These are phyloP conservation scores for Dipodascopsis uninucleata DNA, from an alignment of 805 yeast genomes.

Conservation along the genomic window DNA sequence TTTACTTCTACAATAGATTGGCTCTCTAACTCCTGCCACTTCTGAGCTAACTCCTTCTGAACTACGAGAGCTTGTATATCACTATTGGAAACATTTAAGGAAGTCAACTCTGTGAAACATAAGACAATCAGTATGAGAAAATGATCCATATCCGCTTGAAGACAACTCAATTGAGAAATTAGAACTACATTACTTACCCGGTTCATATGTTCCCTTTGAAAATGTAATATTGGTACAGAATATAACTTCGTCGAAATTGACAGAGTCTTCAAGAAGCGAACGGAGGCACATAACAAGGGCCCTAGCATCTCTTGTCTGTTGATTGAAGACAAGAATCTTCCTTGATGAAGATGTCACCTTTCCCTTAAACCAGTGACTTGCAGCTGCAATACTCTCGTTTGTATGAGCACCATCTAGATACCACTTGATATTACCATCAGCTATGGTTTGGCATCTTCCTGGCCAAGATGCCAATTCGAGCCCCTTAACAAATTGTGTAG, in stretches of 20 bases:
- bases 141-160: neutral
- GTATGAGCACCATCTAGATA: slow-evolving; percentile 96
- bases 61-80: slow-evolving; percentile 76
- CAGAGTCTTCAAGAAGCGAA: slow-evolving; percentile 40
- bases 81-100: slow-evolving; percentile 76
- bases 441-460: slow-evolving; percentile 86
- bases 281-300: slow-evolving; percentile 56
- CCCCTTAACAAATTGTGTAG: slow-evolving; percentile 44
- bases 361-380: slow-evolving; percentile 68
- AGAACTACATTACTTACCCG: slow-evolving; percentile 10
- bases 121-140: slow-evolving; percentile 10
- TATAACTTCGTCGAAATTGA: slow-evolving; percentile 67
- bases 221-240: slow-evolving; percentile 93
- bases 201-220: slow-evolving; percentile 72
- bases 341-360: slow-evolving; percentile 28
- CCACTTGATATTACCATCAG: slow-evolving; percentile 55
- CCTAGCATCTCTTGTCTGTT: slow-evolving; percentile 84
- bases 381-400: slow-evolving; percentile 76
- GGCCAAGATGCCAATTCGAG: slow-evolving; percentile 76
- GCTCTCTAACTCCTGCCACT: slow-evolving; percentile 57
- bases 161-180: neutral
- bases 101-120: slow-evolving; percentile 60
- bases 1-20: slow-evolving; percentile 49
- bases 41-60: slow-evolving; percentile 67
- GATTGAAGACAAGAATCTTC: slow-evolving; percentile 75